Evolutionary conservation across 2,329 filamentous ascomycete species (phyloP), one percentile per base, ranked within the genome.

Genomic region (Phialophora chinensis): DNA sequence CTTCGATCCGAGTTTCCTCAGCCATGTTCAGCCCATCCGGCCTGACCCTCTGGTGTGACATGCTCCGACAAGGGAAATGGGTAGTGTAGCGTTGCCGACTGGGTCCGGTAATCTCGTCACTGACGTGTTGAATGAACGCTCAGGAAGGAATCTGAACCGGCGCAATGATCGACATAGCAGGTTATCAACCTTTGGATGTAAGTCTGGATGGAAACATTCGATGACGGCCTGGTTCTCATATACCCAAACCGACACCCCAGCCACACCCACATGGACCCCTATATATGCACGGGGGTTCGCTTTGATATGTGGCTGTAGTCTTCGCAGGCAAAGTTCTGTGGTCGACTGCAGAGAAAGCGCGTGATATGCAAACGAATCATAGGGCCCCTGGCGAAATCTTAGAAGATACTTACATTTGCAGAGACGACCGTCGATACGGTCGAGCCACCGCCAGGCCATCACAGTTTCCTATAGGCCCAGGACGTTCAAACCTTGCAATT

Each of bases 301-400:
- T 52, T 54, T 44, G 25, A 25, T 27, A 53, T 59, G 58, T 59
- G 53, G 53, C 31, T 33, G 44, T 33, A 49, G 31, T 35, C 42
- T 17, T 57, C 59, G 42, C 53, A 44, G 53, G 58, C 57, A 42
- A 66, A 53, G 25, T 14, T 33, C 20, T 53, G 23, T 35, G 49
- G 49, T 42, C 31, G 52, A 55, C 23, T 25, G 55, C 27, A 62
- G 52, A 49, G 59, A 38, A 62, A 59, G 59, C n/a, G 44, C 38
- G 52, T 66, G 58, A 56, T 25, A 25, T 31, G 31, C 55, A 38
- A 44, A 55, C 64, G 60, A 66, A 66, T 66, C 64, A 66, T 20
- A 54, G 35, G 31, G 12, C 12, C 4, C 12, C 23, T 58, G 20
- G 25, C 29, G 8, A 33, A 12, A 29, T 38, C 38, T 56, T 42